Percentiles rank a stretch among this genome's conserved stretches.
Conservation (phyloP, 2,329 filamentous ascomycete genomes). For the Leptographium procerum region DNA sequence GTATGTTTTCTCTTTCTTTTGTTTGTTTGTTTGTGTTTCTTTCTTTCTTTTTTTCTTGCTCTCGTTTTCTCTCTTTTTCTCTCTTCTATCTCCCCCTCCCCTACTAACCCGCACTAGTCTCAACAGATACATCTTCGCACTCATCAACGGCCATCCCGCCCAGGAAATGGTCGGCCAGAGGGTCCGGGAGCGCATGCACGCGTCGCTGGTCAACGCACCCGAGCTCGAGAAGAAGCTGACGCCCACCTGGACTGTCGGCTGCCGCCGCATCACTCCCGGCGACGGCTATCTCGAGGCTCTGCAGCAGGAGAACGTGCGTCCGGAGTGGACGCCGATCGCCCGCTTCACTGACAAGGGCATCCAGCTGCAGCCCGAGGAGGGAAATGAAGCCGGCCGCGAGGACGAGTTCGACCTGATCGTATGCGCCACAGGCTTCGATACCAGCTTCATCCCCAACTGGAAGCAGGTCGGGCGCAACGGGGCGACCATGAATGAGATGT, state of each 20-base stretch:
- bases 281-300: conserved; percentile 30
- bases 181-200: conserved; percentile 26
- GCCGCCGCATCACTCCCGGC: conserved; percentile 28
- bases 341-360: conserved; percentile 22
- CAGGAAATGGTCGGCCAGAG: conserved; percentile 19
- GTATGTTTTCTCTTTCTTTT: neutral
- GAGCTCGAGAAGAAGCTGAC: conserved; percentile 31
- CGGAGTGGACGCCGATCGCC: conserved; percentile 26
- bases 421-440: conserved; percentile 28
- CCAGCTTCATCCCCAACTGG: conserved; percentile 16
- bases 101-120: conserved; percentile 24
- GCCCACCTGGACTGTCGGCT: conserved; percentile 31
- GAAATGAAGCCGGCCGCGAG: conserved; percentile 17
- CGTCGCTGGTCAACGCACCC: conserved; percentile 22
- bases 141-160: conserved; percentile 20
- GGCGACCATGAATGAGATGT: neutral
- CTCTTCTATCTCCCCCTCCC: neutral
- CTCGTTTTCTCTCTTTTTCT: neutral
- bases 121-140: conserved; percentile 21
- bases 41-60: no score
- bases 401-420: conserved; percentile 16
- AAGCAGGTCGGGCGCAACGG: neutral
- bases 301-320: conserved; percentile 29
- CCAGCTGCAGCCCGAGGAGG: conserved; percentile 3
- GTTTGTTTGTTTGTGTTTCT: neutral